phyloP scores from a whole-genome alignment of 768 basidiomycete species.

The Boletellus sp. region DNA sequence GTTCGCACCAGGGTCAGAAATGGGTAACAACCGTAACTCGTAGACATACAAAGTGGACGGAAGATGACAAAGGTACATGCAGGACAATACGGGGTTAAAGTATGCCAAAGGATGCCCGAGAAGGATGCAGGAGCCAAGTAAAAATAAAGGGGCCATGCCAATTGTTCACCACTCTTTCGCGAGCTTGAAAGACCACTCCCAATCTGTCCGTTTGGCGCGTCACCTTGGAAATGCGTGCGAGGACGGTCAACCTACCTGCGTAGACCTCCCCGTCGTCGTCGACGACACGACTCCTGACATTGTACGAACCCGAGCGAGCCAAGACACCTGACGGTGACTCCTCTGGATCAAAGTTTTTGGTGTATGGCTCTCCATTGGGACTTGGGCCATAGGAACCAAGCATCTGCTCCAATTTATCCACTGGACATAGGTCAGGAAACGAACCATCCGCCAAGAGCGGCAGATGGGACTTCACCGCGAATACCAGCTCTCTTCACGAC shows the following conservation, averaged over 20 bases:
- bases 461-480: slow-evolving; percentile 47
- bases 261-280: slow-evolving; percentile 86
- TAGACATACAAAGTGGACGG: slow-evolving; percentile 18
- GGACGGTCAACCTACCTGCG: slow-evolving; percentile 53
- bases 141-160: slow-evolving; percentile 7
- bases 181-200: slow-evolving; percentile 83
- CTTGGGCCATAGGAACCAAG: slow-evolving; percentile 87
- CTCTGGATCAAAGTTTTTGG: slow-evolving; percentile 73
- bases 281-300: slow-evolving; percentile 74
- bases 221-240: slow-evolving; percentile 1
- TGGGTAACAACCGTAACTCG: slow-evolving; percentile 11
- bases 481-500: slow-evolving; percentile 78
- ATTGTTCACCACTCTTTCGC: slow-evolving; percentile 79
- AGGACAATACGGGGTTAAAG: slow-evolving; percentile 17
- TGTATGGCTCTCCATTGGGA: slow-evolving; percentile 59
- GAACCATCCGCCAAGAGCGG: not conserved
- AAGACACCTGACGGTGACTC: slow-evolving; percentile 76
- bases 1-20: not conserved
- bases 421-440: slow-evolving; percentile 36
- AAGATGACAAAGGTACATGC: slow-evolving; percentile 25
- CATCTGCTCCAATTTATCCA: slow-evolving; percentile 93
- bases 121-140: slow-evolving; percentile 20
- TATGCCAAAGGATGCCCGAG: slow-evolving; percentile 29
- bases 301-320: slow-evolving; percentile 77
- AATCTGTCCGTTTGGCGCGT: slow-evolving; percentile 21